These are phyloP conservation scores for Trichoderma gamsii DNA, from an alignment of 495 filamentous ascomycete genomes.

Conservation along the genomic window DNA sequence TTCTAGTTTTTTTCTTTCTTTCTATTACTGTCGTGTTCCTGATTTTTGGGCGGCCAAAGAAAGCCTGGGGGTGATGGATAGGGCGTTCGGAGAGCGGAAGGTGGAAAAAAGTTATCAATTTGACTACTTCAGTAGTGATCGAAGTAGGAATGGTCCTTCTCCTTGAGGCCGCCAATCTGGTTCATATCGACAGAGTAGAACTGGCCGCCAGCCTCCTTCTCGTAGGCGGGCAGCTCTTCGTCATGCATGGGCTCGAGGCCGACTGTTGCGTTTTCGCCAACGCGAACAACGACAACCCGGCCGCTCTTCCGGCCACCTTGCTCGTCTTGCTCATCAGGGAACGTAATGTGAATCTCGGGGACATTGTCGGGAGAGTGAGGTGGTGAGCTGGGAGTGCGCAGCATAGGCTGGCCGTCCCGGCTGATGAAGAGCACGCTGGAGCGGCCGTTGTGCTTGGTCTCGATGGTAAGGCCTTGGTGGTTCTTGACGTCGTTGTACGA, in stretches of 20 bases:
- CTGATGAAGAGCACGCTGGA: slow-evolving; percentile 69
- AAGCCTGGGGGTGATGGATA: background rate
- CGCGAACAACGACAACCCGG: slow-evolving; percentile 82
- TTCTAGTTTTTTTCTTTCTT: background rate
- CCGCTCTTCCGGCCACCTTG: slow-evolving; percentile 78
- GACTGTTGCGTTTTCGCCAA: slow-evolving; percentile 74
- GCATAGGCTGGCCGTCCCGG: slow-evolving; percentile 63
- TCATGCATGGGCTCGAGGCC: slow-evolving; percentile 83
- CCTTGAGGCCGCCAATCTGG: slow-evolving; percentile 87
- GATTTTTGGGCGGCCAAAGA: background rate
- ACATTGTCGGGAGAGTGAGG: slow-evolving; percentile 72
- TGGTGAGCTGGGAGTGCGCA: slow-evolving; percentile 65
- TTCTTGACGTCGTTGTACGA: slow-evolving; percentile 48
- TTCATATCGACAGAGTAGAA: slow-evolving; percentile 93
- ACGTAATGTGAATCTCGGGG: slow-evolving; percentile 96
- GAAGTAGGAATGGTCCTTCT: slow-evolving; percentile 57
- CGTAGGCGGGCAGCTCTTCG: slow-evolving; percentile 78
- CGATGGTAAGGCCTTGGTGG: slow-evolving; percentile 43
- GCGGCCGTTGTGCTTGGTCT: slow-evolving; percentile 58
- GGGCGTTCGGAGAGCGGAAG: background rate
- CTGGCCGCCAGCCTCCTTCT: slow-evolving; percentile 63
- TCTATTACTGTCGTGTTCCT: slow-evolving; percentile 4
- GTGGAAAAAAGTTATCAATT: background rate
- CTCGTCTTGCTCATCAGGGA: slow-evolving; percentile 91
- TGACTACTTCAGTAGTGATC: slow-evolving; percentile 6